Conservation (phyloP, 140 eudicot genomes). For the Erigeron philadelphicus region DNA sequence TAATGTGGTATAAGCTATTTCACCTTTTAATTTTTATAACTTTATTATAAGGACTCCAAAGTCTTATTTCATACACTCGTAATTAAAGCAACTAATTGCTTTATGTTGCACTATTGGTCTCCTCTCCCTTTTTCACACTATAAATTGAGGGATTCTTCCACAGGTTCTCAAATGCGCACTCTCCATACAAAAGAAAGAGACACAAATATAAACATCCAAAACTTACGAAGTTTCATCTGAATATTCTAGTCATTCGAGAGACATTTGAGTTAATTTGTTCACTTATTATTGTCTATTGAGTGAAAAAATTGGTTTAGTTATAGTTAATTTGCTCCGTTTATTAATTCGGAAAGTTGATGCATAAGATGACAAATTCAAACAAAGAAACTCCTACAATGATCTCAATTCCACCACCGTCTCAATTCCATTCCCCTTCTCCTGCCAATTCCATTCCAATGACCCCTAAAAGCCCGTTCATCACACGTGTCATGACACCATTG, state of each 20-base stretch:
- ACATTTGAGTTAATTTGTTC: neutral
- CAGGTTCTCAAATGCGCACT: constrained; percentile 3
- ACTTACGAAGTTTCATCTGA: neutral
- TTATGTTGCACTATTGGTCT: neutral
- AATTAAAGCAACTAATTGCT: neutral
- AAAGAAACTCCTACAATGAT: constrained; percentile 13
- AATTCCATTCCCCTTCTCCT: constrained; percentile 27
- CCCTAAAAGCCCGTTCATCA: constrained; percentile 39
- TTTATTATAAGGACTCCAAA: too few species aligned
- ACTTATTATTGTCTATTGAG: neutral
- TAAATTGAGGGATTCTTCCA: constrained; percentile 26
- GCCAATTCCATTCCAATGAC: constrained; percentile 36
- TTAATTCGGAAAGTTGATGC: neutral
- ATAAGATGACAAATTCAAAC: constrained; percentile 24
- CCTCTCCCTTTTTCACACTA: constrained; percentile 13
- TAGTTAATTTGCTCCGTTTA: neutral
- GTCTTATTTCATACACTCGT: neutral
- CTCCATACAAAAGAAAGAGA: neutral
- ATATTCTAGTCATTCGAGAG: neutral
- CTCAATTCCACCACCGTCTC: constrained; percentile 24
- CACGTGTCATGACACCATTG: constrained; percentile 37
- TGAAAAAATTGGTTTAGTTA: neutral
- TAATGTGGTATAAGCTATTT: neutral
- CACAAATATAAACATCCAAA: neutral
- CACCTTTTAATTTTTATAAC: too few species aligned